Evolutionary conservation across 257 asterid species (phyloP).

Genomic region (Asclepias syriaca): DNA sequence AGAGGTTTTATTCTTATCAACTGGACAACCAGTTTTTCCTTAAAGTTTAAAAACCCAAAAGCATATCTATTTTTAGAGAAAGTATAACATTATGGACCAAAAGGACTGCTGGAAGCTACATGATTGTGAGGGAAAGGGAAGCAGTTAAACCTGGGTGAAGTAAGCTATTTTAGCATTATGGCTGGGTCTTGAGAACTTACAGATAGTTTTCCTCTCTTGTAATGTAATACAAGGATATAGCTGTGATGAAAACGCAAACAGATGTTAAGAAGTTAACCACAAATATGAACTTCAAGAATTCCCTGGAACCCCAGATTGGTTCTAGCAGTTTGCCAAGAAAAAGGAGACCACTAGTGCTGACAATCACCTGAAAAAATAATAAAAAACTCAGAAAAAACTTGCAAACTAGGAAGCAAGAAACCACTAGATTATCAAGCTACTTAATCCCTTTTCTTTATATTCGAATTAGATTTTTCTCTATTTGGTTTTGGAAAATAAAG

Average conservation of each 20-base stretch:
- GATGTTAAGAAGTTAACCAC: slow-evolving; percentile 78
- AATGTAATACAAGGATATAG: slow-evolving; percentile 71
- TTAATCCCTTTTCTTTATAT: background rate
- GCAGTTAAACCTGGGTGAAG: background rate
- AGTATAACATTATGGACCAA: background rate
- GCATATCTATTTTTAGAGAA: background rate
- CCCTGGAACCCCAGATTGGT: slow-evolving; percentile 92
- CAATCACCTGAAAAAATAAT: slow-evolving; percentile 47
- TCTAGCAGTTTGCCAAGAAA: slow-evolving; percentile 83
- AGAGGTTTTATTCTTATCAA: background rate
- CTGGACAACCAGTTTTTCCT: background rate
- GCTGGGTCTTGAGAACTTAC: slow-evolving; percentile 46
- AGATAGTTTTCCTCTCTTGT: slow-evolving; percentile 65
- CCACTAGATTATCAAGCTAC: background rate
- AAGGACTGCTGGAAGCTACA: background rate
- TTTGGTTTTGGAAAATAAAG: background rate
- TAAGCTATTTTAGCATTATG: slow-evolving; percentile 10
- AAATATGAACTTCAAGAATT: slow-evolving; percentile 78
- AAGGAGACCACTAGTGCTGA: slow-evolving; percentile 76
- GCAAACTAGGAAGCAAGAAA: slow-evolving; percentile 14
- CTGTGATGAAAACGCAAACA: slow-evolving; percentile 67
- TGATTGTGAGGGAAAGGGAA: background rate
- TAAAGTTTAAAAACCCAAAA: background rate
- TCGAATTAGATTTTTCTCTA: background rate
- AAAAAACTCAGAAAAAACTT: background rate